Base-by-base conservation (phyloP, 441 rosid species). In the Erodium chrysanthum region DNA sequence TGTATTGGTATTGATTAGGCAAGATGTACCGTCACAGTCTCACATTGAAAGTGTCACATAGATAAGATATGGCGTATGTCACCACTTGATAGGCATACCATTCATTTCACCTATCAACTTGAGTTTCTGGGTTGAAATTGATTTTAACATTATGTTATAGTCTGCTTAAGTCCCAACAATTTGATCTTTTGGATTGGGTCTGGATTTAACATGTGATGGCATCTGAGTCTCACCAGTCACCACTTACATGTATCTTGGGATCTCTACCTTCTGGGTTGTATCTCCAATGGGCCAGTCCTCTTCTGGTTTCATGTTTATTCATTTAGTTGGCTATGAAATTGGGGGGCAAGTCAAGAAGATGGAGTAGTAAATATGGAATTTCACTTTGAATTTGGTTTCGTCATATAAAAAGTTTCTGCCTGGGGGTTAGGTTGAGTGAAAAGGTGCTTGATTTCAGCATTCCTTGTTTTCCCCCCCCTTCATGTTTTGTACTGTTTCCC, bases 321-420 rank as follows among this genome's bases (percentile, higher is more conserved):
- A 5, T 11, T 11, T 29, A 4, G 37, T 60, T 37, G 46, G 42
- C 23, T 37, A 18, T 50, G 31, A 35, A 37, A 25, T 27, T 37
- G 8, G 17, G 35, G 14, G 65, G 18, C 63, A 50, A 10, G 60
- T 9, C 15, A 25, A 7, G 22, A 50, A 23, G 17, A 20, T 23
- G 17, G 17, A 12, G 7, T 31, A 29, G 17, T 27, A 33, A 25
- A 70, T 60, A 17, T 27, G 46, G 35, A 65, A 52, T 66, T 56
- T 50, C 25, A 42, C 27, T 68, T 68, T 27, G 69, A 68, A 64
- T 25, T 67, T 67, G 60, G 40, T 60, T 66, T 75, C 59, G 56
- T 15, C 15, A 4, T 50, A 50, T 50, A 42, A 22, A 50, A 50
- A 46, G 17, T 46, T 0, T 46, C 54, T 46, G 15, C 54, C 0